These are phyloP conservation scores for Syzygium jambos DNA, from an alignment of 345 rosid genomes.

Conservation along the genomic window DNA sequence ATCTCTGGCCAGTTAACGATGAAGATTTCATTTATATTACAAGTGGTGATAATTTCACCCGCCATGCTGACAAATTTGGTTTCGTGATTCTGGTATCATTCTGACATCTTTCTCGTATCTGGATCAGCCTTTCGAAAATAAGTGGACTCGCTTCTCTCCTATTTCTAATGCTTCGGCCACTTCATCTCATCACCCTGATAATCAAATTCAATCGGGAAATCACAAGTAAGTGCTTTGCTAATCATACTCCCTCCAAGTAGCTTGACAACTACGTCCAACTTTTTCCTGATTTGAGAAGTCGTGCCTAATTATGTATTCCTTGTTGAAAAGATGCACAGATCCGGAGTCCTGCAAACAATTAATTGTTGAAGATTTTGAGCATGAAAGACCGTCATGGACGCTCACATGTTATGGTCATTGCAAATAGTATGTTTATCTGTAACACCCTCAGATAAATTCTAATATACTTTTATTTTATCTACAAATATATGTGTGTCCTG, in stretches of 20 bases:
- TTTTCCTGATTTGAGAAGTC: not conserved
- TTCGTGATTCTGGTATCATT: not conserved
- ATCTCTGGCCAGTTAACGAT: not conserved
- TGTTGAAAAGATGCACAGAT: constrained; percentile 59
- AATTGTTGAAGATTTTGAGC: constrained; percentile 65
- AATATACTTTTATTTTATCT: not conserved
- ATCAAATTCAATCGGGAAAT: constrained; percentile 39
- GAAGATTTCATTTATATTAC: not conserved
- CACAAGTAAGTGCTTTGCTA: constrained; percentile 40
- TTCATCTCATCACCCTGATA: constrained; percentile 36
- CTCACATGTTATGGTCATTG: constrained; percentile 84
- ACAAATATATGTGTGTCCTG: not conserved
- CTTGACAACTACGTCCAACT: not conserved
- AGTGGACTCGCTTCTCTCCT: constrained; percentile 43
- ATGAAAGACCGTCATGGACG: constrained; percentile 86
- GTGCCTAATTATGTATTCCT: not conserved
- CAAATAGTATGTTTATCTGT: constrained; percentile 40
- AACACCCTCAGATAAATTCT: not conserved
- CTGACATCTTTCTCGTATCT: not conserved
- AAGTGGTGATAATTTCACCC: not conserved
- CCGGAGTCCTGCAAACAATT: constrained; percentile 60
- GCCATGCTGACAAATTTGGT: not conserved
- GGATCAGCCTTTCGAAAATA: constrained; percentile 62
- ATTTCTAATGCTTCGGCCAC: constrained; percentile 19
- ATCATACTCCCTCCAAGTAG: not conserved